Evolutionary conservation across 768 basidiomycete species (phyloP), one percentile per base, ranked within the genome.

Genomic region (Lanmaoa pseudosensibilis): DNA sequence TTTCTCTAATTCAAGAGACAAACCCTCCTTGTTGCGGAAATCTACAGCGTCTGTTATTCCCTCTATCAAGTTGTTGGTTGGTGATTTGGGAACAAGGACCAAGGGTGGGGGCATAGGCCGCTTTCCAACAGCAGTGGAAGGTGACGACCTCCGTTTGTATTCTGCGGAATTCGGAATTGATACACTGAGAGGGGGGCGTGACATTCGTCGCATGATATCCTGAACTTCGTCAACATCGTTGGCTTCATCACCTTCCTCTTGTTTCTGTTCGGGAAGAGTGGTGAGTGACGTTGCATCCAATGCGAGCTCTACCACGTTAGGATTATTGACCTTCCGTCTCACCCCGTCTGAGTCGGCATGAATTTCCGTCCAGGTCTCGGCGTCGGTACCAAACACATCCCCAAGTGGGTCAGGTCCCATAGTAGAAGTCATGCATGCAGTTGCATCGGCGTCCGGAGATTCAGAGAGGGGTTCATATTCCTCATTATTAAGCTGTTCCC

Each of bases 351-450:
- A 67, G 55, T 77, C 70, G 39, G 74, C 64, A 50, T 67, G 82
- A 47, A 87, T 75, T 49, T 82, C 81, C 55, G 76, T 74, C 85
- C 86, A 86, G 1, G 81, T 79, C 59, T 86, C 81, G 58, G 75
- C 81, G 66, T 87, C 86, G n/a, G 78, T 78, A 45, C 86, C 84
- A 71, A 87, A 87, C 8, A 87, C 77, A 59, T 87, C 84, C 10
- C 70, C 75, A 27, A 87, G 73, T 21, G 83, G 84, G 65, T 88
- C 84, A 54, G 65, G 69, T 54, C 62, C 67, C 49, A 63, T 61
- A 50, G 69, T 51, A 47, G 74, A 69, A 62, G 69, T 64, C 40
- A 79, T 75, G 48, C 71, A 69, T 46, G 76, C 75, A 11, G 77
- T 77, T 25, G 69, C 41, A 43, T 76, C 77, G 18, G 45, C 45